Evolutionary conservation across 306 rosid genomes (phyloP).

Genomic region (Sphenostylis stenocarpa): DNA sequence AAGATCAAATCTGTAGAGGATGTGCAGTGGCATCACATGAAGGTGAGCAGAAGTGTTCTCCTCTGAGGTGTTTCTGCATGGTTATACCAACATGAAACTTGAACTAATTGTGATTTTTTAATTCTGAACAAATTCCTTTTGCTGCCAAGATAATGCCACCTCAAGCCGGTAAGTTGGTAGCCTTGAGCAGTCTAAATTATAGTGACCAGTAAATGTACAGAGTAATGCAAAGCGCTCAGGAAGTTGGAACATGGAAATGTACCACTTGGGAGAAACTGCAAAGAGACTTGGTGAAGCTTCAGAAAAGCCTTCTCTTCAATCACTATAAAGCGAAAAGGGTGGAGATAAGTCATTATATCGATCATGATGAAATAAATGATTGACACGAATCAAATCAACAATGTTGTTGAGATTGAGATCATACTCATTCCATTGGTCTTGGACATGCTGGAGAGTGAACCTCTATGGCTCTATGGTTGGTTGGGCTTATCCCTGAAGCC

Average conservation of each 20-base stretch:
- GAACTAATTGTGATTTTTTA: constrained; percentile 17
- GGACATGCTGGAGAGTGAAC: constrained; percentile 2
- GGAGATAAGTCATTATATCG: not conserved
- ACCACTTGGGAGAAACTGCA: constrained; percentile 46
- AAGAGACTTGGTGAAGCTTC: constrained; percentile 36
- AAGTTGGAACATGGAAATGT: constrained; percentile 30
- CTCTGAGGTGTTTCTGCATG: constrained; percentile 13
- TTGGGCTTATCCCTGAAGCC: not conserved
- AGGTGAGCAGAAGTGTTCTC: constrained; percentile 19
- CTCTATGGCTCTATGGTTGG: too few relatives aligned
- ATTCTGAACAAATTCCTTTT: constrained; percentile 27
- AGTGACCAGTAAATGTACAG: constrained; percentile 7
- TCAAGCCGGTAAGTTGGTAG: constrained; percentile 11
- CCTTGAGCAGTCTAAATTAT: constrained; percentile 34
- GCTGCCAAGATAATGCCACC: constrained; percentile 31
- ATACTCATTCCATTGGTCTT: constrained; percentile 17
- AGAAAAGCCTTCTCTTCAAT: constrained; percentile 19
- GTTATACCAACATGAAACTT: constrained; percentile 28
- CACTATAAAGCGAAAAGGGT: constrained; percentile 26
- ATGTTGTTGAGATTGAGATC: constrained; percentile 1
- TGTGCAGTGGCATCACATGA: constrained; percentile 20
- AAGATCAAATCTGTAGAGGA: constrained; percentile 1
- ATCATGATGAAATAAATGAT: not conserved
- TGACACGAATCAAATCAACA: not conserved
- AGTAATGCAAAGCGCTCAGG: constrained; percentile 7